A percentile compares a stretch with the other conserved stretches of the same genome.
Evolutionary conservation across 73 alveolate species (phyloP).

Genomic region (Vitrella brassicaformis): DNA sequence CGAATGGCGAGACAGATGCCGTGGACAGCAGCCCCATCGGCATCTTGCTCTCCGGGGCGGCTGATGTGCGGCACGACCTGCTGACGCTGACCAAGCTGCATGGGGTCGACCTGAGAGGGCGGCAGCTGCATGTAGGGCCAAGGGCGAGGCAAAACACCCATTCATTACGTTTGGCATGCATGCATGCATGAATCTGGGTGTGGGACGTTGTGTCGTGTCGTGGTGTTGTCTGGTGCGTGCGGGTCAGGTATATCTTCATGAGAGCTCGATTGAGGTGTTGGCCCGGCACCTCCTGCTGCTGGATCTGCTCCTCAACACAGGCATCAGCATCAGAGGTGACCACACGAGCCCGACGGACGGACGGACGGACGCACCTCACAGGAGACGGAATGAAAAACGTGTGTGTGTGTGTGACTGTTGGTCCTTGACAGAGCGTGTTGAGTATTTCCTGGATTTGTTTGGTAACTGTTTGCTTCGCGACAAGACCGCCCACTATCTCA

Average conservation of each 20-base stretch:
- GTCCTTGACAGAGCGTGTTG: conserved; percentile 86
- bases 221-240: neutral
- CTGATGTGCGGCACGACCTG: conserved; percentile 75
- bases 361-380: no score
- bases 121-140: no score
- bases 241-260: conserved; percentile 19
- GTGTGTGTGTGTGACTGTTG: no score
- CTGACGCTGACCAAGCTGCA: conserved; percentile 63
- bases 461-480: conserved; percentile 83
- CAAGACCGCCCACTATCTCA: conserved; percentile 69
- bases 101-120: no score
- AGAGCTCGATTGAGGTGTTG: conserved; percentile 10
- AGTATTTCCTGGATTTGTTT: conserved; percentile 80
- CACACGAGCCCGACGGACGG: no score
- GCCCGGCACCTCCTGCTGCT: conserved; percentile 6
- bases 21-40: conserved; percentile 43
- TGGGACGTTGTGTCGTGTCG: no score
- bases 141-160: no score
- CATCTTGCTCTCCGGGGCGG: conserved; percentile 61
- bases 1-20: no score
- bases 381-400: no score
- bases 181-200: no score
- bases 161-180: no score
- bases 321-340: conserved; percentile 42
- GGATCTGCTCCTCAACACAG: conserved; percentile 48